These are phyloP conservation scores for Penicillium freii DNA, from an alignment of 2,329 filamentous ascomycete genomes.

Conservation along the genomic window DNA sequence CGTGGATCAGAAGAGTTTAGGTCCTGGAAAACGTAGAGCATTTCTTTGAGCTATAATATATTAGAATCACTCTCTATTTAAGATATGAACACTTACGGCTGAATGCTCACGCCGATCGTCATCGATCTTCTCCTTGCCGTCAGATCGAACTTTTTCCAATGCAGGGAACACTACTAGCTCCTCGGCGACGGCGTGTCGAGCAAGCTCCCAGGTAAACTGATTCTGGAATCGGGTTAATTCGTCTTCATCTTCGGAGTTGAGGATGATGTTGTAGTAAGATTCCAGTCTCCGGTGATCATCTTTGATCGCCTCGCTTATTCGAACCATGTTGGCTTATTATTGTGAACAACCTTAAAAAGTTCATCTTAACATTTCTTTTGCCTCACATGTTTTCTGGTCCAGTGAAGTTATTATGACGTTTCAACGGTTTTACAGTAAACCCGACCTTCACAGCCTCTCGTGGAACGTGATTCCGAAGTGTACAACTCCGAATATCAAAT, in stretches of 20 bases:
- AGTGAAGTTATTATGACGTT: conserved; percentile 5
- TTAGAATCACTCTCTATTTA: neutral
- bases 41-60: conserved; percentile 49
- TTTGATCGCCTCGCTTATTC: conserved; percentile 41
- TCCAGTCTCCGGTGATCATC: conserved; percentile 45
- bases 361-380: neutral
- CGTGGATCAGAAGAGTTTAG: conserved; percentile 41
- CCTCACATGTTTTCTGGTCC: neutral
- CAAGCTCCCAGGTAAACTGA: conserved; percentile 54
- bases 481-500: neutral
- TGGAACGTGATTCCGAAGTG: conserved; percentile 1
- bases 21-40: conserved; percentile 52
- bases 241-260: conserved; percentile 43
- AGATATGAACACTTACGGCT: conserved; percentile 28
- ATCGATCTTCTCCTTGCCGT: conserved; percentile 51
- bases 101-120: conserved; percentile 52
- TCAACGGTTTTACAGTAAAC: neutral
- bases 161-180: conserved; percentile 57
- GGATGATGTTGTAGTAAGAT: conserved; percentile 45
- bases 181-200: conserved; percentile 52
- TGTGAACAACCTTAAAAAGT: neutral
- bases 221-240: conserved; percentile 49
- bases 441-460: neutral
- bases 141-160: conserved; percentile 49
- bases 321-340: conserved; percentile 16